Evolutionary conservation across 2,329 filamentous ascomycete genomes (phyloP), one percentile per base, ranked within the genome.

Genomic region (Daldinia eschscholtzii): DNA sequence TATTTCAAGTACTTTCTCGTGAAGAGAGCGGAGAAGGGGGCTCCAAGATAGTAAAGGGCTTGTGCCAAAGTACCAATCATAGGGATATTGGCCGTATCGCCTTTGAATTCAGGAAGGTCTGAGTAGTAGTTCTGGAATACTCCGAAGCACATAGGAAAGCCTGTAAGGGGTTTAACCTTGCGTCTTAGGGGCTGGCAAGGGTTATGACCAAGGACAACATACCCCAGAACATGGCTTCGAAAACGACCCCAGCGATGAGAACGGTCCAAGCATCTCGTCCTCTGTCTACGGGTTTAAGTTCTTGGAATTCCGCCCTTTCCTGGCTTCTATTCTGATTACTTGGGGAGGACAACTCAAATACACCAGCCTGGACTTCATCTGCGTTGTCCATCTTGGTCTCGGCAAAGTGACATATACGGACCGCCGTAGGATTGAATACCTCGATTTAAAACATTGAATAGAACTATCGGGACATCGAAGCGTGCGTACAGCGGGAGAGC

Each of bases 171-270:
- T 18, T 63, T 37, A 50, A 33, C 30, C 30, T 33, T 6, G 30
- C 6, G 30, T 33, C 30, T 33, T 33, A 33, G 9, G 30, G 9
- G 30, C 30, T 33, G 30, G 30, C 30, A 33, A 10, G 30, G 30
- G 30, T 33, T 3, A 33, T 33, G 50, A 35, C 12, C 15, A n/a
- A 12, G 50, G 18, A 18, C 6, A 33, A 57, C 60, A 3, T 30
- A 63, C 60, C 60, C 60, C 60, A 63, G 53, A 63, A 63, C 20
- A 63, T 50, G 2, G 60, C 60, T n/a, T 63, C 60, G 26, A 63
- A 63, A 26, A 63, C 41, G 3, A 63, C 20, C 18, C 52, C 53
- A 9, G 52, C 52, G 10, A 63, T 57, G 15, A 63, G 37, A 10
- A 63, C 53, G 2, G 42, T 50, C 60, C 60, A 63, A 37, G 60